phyloP scores from a whole-genome alignment of 2,329 filamentous ascomycete species.

The Phoma herbarum region DNA sequence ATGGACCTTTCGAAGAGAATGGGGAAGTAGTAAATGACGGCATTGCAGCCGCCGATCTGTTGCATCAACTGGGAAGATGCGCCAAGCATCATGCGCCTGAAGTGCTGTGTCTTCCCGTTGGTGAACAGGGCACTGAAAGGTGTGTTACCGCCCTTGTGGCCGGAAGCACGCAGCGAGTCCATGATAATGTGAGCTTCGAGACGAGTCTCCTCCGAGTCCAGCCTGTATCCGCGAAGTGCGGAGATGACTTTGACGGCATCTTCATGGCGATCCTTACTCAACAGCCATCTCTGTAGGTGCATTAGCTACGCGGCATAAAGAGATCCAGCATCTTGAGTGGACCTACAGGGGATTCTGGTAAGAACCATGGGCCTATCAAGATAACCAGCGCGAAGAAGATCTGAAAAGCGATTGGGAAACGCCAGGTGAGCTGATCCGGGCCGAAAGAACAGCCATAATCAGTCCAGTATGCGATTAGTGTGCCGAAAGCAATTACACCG shows the following conservation, averaged over 20 bases:
- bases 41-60: slow-evolving; percentile 48
- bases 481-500: slow-evolving; percentile 62
- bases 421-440: slow-evolving; percentile 52
- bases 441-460: slow-evolving; percentile 49
- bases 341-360: slow-evolving; percentile 67
- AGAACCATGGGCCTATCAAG: slow-evolving; percentile 64
- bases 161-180: slow-evolving; percentile 61
- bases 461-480: slow-evolving; percentile 61
- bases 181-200: slow-evolving; percentile 71
- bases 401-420: slow-evolving; percentile 64
- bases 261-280: slow-evolving; percentile 69
- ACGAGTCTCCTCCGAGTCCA: slow-evolving; percentile 65
- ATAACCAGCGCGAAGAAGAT: slow-evolving; percentile 60
- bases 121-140: slow-evolving; percentile 65
- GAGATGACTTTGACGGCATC: slow-evolving; percentile 65
- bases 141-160: slow-evolving; percentile 52
- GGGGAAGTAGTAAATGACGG: slow-evolving; percentile 57
- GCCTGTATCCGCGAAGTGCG: slow-evolving; percentile 57
- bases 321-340: not conserved
- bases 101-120: slow-evolving; percentile 70
- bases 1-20: slow-evolving; percentile 61
- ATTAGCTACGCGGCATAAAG: not conserved
- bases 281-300: slow-evolving; percentile 58
- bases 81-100: slow-evolving; percentile 70
- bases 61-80: slow-evolving; percentile 56